Percentiles rank a stretch among this genome's conserved stretches.
Evolutionary conservation across 306 rosid species (phyloP).

Genomic region (Fagus crenata): DNA sequence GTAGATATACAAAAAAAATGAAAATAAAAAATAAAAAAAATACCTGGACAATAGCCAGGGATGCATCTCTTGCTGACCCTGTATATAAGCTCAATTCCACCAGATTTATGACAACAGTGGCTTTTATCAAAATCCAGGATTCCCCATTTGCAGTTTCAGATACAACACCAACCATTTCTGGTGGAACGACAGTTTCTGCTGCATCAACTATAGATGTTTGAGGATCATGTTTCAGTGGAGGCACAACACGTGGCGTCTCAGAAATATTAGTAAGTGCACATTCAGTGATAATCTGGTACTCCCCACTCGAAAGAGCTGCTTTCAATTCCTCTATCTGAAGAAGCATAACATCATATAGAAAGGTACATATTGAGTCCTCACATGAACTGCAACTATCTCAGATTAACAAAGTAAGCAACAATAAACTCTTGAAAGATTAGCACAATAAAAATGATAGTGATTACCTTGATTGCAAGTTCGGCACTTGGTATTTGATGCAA

Average conservation of each 20-base stretch:
- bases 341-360: slow-evolving; percentile 36
- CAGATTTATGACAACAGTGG: slow-evolving; percentile 61
- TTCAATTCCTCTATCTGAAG: slow-evolving; percentile 78
- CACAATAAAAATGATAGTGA: slow-evolving; percentile 19
- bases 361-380: neutral
- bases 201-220: slow-evolving; percentile 39
- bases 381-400: neutral
- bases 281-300: slow-evolving; percentile 83
- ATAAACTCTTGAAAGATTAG: slow-evolving; percentile 8
- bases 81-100: slow-evolving; percentile 77
- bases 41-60: slow-evolving; percentile 95
- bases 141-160: slow-evolving; percentile 43
- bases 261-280: slow-evolving; percentile 88
- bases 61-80: slow-evolving; percentile 68
- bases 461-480: slow-evolving; percentile 71
- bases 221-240: slow-evolving; percentile 51
- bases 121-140: slow-evolving; percentile 52
- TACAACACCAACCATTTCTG: slow-evolving; percentile 41
- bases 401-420: neutral
- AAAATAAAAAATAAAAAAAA: too few species aligned
- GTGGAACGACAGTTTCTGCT: slow-evolving; percentile 35
- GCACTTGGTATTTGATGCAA: slow-evolving; percentile 65
- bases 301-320: slow-evolving; percentile 85
- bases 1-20: neutral
- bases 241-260: slow-evolving; percentile 69